These are phyloP conservation scores for Przewalskia tangutica DNA, from an alignment of 257 asterid species.

Conservation along the genomic window DNA sequence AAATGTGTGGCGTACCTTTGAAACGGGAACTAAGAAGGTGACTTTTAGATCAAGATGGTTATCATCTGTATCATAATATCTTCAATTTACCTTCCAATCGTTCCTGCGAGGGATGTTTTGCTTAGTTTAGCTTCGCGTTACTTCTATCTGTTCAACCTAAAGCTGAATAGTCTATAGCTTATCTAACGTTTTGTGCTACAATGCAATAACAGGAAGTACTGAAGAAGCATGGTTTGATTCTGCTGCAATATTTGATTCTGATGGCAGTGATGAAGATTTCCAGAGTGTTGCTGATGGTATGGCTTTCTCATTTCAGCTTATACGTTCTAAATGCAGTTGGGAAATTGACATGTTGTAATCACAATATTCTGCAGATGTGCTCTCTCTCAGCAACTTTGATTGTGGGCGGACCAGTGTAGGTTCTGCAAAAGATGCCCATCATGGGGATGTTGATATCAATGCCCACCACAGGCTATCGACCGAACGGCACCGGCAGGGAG, in stretches of 20 bases:
- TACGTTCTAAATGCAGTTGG: neutral
- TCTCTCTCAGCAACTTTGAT: slow-evolving; percentile 39
- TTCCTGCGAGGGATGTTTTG: neutral
- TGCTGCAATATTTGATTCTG: slow-evolving; percentile 64
- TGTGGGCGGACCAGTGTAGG: slow-evolving; percentile 17
- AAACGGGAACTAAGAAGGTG: neutral
- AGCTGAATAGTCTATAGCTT: neutral
- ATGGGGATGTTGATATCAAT: slow-evolving; percentile 24
- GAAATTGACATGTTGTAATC: neutral
- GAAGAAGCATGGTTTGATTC: slow-evolving; percentile 96
- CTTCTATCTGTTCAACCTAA: neutral
- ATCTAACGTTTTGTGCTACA: neutral
- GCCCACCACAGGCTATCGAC: slow-evolving; percentile 12
- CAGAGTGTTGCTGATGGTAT: slow-evolving; percentile 88
- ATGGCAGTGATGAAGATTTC: slow-evolving; percentile 87
- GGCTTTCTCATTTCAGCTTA: neutral
- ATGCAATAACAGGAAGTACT: slow-evolving; percentile 37
- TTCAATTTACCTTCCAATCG: neutral
- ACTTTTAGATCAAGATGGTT: neutral
- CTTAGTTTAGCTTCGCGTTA: neutral
- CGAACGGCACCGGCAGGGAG: slow-evolving; percentile 27
- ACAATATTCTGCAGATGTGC: slow-evolving; percentile 36
- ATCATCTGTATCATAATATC: neutral
- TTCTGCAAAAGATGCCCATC: slow-evolving; percentile 16
- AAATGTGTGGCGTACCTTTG: neutral